Evolutionary conservation across 2,329 filamentous ascomycete genomes (phyloP).

Genomic region (Neofusicoccum cordaticola): DNA sequence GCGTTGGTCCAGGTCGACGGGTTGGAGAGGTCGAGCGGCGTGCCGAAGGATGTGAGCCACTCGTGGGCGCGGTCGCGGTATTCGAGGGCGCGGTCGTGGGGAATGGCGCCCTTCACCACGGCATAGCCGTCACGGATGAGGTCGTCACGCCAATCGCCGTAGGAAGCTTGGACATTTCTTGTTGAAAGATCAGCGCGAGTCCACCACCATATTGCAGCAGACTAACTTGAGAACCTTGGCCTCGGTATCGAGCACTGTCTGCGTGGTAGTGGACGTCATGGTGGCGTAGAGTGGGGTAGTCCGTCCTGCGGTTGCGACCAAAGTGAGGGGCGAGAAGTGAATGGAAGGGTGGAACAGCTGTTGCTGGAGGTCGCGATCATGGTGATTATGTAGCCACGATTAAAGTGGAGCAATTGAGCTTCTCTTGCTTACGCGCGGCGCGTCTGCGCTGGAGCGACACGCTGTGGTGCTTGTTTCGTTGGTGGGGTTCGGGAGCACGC

Average conservation of each 20-base stretch:
- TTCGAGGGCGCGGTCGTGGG: conserved; percentile 37
- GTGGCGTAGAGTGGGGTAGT: background rate
- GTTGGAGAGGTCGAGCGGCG: conserved; percentile 38
- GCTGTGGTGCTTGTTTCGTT: background rate
- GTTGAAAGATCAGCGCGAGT: background rate
- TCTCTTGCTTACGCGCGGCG: background rate
- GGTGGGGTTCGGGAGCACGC: conserved; percentile 2
- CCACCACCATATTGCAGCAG: too few relatives aligned
- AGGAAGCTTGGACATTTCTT: conserved; percentile 6
- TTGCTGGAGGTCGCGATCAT: background rate
- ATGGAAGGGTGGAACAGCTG: background rate
- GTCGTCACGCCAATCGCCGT: conserved; percentile 44
- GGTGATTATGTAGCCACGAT: background rate
- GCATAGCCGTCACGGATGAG: conserved; percentile 42
- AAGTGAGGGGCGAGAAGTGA: background rate
- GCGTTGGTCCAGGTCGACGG: conserved; percentile 35
- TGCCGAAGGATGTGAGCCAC: conserved; percentile 43
- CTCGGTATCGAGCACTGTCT: background rate
- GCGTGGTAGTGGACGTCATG: background rate
- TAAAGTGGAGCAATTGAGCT: background rate
- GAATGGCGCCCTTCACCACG: conserved; percentile 42
- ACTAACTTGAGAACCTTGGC: background rate
- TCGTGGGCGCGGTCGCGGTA: conserved; percentile 42
- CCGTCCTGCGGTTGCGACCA: background rate
- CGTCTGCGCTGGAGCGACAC: background rate